Conservation (phyloP, 1,284 basidiomycete genomes). For the Apiotrichum laibachii region DNA sequence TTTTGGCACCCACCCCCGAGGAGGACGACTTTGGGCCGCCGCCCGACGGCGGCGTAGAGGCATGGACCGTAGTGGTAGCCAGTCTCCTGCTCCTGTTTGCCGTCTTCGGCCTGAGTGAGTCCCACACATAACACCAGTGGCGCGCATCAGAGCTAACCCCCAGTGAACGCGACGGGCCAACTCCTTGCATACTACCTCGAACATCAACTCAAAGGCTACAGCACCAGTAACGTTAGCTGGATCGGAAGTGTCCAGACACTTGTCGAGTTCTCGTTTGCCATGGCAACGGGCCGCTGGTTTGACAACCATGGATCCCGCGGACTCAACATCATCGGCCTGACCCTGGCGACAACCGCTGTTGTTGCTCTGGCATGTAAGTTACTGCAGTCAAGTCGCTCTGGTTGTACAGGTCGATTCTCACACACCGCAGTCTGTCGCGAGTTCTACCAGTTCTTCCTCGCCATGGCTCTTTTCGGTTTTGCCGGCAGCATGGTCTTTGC, state of each 20-base stretch:
- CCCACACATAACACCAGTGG: neutral
- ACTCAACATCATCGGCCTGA: slow-evolving; percentile 30
- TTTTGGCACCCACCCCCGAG: too few relatives aligned
- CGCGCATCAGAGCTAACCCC: neutral
- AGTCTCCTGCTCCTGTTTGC: slow-evolving; percentile 41
- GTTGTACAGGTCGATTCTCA: neutral
- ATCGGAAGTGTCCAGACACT: slow-evolving; percentile 28
- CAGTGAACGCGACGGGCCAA: slow-evolving; percentile 43
- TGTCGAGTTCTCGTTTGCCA: slow-evolving; percentile 34
- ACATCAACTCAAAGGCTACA: slow-evolving; percentile 39
- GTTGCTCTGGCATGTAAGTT: slow-evolving; percentile 33
- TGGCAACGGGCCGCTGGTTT: slow-evolving; percentile 41
- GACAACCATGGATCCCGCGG: slow-evolving; percentile 38
- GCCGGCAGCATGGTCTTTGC: slow-evolving; percentile 38
- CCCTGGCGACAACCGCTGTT: slow-evolving; percentile 27
- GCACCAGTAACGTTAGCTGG: slow-evolving; percentile 36
- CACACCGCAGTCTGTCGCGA: slow-evolving; percentile 29
- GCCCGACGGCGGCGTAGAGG: slow-evolving; percentile 16
- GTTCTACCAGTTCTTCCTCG: slow-evolving; percentile 46
- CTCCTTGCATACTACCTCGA: slow-evolving; percentile 40
- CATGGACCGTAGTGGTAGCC: slow-evolving; percentile 24
- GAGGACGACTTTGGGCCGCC: slow-evolving; percentile 11
- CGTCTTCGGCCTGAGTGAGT: slow-evolving; percentile 45
- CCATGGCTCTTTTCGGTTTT: slow-evolving; percentile 37
- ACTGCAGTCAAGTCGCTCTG: neutral